Evolutionary conservation across 495 filamentous ascomycete species (phyloP).

Genomic region (Aspergillus wentii): DNA sequence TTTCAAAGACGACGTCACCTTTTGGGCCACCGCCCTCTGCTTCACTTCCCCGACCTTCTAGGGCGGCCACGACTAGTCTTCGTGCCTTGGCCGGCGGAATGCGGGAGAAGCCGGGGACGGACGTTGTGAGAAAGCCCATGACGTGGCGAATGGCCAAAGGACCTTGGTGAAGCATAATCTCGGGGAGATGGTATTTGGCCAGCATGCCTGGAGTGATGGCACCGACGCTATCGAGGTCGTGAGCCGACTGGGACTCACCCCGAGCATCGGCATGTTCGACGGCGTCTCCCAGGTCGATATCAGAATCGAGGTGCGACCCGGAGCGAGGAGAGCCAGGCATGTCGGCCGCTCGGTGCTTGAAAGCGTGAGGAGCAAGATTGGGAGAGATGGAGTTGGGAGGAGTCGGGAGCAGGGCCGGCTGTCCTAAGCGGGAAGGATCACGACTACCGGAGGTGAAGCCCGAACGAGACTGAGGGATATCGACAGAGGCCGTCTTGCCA

Average conservation of each 20-base stretch:
- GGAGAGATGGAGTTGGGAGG: constrained; percentile 97
- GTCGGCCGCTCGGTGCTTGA: constrained; percentile 43
- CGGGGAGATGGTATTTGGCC: constrained; percentile 86
- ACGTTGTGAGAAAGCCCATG: constrained; percentile 87
- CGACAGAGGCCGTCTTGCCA: constrained; percentile 57
- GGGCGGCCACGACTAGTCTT: constrained; percentile 76
- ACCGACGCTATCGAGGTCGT: constrained; percentile 64
- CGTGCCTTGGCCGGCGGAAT: constrained; percentile 91
- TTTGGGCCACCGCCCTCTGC: constrained; percentile 58
- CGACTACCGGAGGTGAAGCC: constrained; percentile 58
- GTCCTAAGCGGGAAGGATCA: constrained; percentile 50
- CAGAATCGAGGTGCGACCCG: constrained; percentile 72
- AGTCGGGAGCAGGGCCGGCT: constrained; percentile 68
- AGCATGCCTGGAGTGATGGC: constrained; percentile 82
- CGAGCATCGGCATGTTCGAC: constrained; percentile 46
- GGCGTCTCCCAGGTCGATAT: constrained; percentile 77
- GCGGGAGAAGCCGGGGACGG: constrained; percentile 85
- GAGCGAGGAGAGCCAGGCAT: constrained; percentile 44
- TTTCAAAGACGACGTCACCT: constrained; percentile 85
- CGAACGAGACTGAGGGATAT: constrained; percentile 67
- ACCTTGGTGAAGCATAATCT: constrained; percentile 83
- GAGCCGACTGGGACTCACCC: constrained; percentile 29
- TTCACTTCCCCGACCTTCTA: constrained; percentile 68
- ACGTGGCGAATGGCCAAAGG: constrained; percentile 91
- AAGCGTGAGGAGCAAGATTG: constrained; percentile 74